Evolutionary conservation across 345 rosid species (phyloP), one percentile per base, ranked within the genome.

Genomic region (Mercurialis annua): DNA sequence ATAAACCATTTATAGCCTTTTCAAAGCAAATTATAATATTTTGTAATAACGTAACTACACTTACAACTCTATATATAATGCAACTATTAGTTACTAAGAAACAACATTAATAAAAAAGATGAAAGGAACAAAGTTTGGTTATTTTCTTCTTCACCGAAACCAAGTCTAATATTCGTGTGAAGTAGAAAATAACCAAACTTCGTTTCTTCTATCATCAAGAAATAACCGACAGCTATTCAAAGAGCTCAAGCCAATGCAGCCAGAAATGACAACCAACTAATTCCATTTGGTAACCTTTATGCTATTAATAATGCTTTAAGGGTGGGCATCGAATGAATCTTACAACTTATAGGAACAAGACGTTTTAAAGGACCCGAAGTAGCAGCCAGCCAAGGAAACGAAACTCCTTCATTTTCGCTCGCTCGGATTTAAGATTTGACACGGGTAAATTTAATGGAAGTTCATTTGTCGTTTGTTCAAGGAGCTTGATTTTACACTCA

Each of bases 401-500:
- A 49, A 1, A 34, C 4, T 34, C 20, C 21, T 4, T 0, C 6
- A n/a, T 49, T 24, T 24, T 49, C 9, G 8, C 8, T 20, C 21
- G 21, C 10, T 6, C 8, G 27, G 54, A 49, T 49, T 18, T 20
- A n/a, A 26, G 54, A 12, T 49, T 49, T 26, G 9, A 3, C 1
- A n/a, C 23, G 21, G 54, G 54, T 26, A 49, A 49, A 11, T 49
- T 49, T 7, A 49, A 49, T n/a, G 54, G 54, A 6, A 49, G 54
- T 15, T 49, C 54, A 7, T 49, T 49, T 49, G 9, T 49, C 21
- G 54, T 49, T 1, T 49, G 54, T 7, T 49, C 88, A 51, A 80
- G 81, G 71, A 78, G 78, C 64, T 80, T 82, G 36, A 74, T 74
- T 24, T 58, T 66, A 18, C 78, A 81, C 44, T 59, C 76, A 7